Conservation (phyloP, 495 filamentous ascomycete genomes). For the Daldinia concentrica region DNA sequence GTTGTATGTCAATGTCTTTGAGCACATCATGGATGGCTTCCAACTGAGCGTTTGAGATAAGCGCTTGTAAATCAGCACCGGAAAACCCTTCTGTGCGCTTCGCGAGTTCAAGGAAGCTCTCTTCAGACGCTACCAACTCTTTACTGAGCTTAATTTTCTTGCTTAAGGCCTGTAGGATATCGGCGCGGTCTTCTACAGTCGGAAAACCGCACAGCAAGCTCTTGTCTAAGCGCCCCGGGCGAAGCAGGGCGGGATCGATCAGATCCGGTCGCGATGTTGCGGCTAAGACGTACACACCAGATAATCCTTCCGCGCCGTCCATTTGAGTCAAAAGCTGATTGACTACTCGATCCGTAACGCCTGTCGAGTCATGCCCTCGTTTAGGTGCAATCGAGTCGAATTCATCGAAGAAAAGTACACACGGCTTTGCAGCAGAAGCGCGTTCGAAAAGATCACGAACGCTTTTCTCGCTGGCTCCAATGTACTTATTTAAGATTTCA, state of each 20-base stretch:
- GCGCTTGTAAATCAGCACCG: conserved; percentile 92
- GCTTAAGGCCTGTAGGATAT: conserved; percentile 85
- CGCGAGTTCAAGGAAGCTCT: conserved; percentile 73
- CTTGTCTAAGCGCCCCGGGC: conserved; percentile 92
- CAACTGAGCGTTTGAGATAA: conserved; percentile 95
- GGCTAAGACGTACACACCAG: conserved; percentile 94
- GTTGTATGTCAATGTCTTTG: conserved; percentile 64
- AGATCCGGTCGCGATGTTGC: conserved; percentile 91
- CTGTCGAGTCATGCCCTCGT: conserved; percentile 94
- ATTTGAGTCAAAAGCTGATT: conserved; percentile 98
- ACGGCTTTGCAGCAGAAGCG: conserved; percentile 87
- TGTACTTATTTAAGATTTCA: conserved; percentile 98
- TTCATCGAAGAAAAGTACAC: conserved; percentile 97
- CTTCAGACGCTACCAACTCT: conserved; percentile 62
- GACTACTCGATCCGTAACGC: conserved; percentile 97
- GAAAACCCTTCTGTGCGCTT: conserved; percentile 87
- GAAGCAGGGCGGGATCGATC: conserved; percentile 90
- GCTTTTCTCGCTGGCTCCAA: conserved; percentile 93
- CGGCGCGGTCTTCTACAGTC: conserved; percentile 75
- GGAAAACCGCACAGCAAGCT: conserved; percentile 90
- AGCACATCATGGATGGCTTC: conserved; percentile 96
- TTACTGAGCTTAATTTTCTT: conserved; percentile 76
- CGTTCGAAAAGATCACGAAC: conserved; percentile 95
- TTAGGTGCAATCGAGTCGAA: conserved; percentile 98
- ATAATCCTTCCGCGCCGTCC: conserved; percentile 96